Base-by-base conservation (phyloP, 441 rosid species). In the Sinapis alba region DNA sequence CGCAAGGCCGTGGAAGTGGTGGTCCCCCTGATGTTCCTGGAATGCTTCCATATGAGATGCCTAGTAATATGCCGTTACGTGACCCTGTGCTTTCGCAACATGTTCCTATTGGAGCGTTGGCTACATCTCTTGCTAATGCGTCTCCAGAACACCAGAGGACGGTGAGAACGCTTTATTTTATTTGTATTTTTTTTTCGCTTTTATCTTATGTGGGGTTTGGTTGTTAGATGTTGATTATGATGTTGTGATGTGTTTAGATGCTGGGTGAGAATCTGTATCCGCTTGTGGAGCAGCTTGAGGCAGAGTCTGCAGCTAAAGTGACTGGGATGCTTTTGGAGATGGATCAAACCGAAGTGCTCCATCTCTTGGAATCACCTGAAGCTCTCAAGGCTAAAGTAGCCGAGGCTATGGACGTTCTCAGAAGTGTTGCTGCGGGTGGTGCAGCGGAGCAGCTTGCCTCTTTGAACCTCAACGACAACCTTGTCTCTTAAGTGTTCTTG, bases 301-400 rank as follows among this genome's bases (percentile, higher is more conserved):
- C 88, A 51, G 96, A 89, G 28, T 84, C 90, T 11, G 93, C 94
- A 12, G 98, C 94, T 20, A 93, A 93, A 80, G 97, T 93, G 54
- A 89, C 98, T 1, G 96, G 97, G 36, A 93, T 93, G 98, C 97
- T 93, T 67, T 78, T 93, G 78, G 98, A 93, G 78, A 93, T 93
- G 98, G 98, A 93, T 59, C 96, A 91, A 83, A 86, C 97, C 0
- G 97, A 89, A 86, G 96, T 93, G 72, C 68, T 93, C 62, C 98
- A 91, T 84, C 79, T 93, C 81, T 86, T 93, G 2, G 98, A 93
- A 77, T 89, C 98, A 20, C 97, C 98, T 3, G 97, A 91, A 32
- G 90, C 97, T 62, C 88, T 93, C 51, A 89, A 84, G 79, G 80
- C 91, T 0, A 93, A 93, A 81, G 98, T 93, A 53, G 86, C 89